Conservation (phyloP, 2,329 filamentous ascomycete genomes). For the Aureobasidium mangrovei region DNA sequence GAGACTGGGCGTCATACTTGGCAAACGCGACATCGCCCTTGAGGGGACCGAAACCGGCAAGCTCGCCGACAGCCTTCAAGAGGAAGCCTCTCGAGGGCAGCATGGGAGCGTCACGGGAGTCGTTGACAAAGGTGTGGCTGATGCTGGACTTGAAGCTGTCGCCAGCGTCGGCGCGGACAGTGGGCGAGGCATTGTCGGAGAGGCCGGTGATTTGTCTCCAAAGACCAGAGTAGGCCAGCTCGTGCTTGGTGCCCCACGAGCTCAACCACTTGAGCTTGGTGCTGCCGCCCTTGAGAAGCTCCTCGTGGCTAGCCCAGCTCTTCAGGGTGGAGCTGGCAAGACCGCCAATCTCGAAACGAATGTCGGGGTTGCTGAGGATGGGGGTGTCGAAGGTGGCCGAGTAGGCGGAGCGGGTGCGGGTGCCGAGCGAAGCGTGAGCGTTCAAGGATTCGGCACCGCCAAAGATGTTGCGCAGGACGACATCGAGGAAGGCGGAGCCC, state of each 20-base stretch:
- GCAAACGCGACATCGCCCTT: constrained; percentile 87
- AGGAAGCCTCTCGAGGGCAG: constrained; percentile 77
- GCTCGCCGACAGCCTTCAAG: constrained; percentile 64
- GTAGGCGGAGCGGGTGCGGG: constrained; percentile 84
- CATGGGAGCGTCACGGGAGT: constrained; percentile 75
- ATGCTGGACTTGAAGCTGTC: constrained; percentile 85
- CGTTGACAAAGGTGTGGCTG: constrained; percentile 69
- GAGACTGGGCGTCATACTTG: constrained; percentile 80
- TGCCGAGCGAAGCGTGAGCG: constrained; percentile 79
- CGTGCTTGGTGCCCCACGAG: constrained; percentile 53
- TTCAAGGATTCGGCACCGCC: constrained; percentile 87
- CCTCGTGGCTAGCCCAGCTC: constrained; percentile 88
- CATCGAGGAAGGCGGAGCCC: constrained; percentile 83
- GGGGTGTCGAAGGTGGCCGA: constrained; percentile 78
- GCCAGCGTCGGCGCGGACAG: constrained; percentile 74
- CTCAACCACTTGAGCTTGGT: constrained; percentile 69
- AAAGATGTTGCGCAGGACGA: constrained; percentile 83
- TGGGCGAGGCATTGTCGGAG: constrained; percentile 64
- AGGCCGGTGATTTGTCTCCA: constrained; percentile 88
- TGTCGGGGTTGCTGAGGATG: constrained; percentile 72
- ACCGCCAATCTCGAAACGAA: constrained; percentile 68
- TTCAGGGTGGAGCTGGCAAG: constrained; percentile 80
- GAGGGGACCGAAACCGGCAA: constrained; percentile 80
- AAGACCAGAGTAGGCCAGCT: constrained; percentile 67
- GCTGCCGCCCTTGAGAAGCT: constrained; percentile 69